Evolutionary conservation across 768 basidiomycete species (phyloP).

Genomic region (Cantharellus cinnabarinus): DNA sequence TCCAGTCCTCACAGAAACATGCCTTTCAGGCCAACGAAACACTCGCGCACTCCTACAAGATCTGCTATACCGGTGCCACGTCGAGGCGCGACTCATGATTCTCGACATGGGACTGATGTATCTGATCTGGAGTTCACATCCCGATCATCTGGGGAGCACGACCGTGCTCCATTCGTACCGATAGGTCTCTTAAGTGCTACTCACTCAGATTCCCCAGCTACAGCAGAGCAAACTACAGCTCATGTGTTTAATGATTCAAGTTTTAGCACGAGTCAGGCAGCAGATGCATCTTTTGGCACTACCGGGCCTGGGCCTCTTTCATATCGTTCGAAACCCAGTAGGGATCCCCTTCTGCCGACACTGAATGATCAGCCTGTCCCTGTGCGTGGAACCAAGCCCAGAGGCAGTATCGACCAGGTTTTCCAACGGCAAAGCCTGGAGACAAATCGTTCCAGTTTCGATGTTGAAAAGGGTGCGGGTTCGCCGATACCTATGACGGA

Average conservation of each 20-base stretch:
- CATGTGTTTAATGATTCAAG: neutral
- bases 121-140: no score
- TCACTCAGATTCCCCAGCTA: neutral
- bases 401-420: neutral
- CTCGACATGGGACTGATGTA: no score
- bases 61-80: neutral
- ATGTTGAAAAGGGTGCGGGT: neutral
- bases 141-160: neutral
- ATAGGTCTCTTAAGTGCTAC: neutral
- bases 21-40: neutral
- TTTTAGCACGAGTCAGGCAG: neutral
- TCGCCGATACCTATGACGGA: no score
- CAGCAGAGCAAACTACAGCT: neutral
- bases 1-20: conserved; percentile 1
- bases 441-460: neutral
- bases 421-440: neutral
- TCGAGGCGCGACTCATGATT: no score
- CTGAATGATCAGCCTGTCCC: neutral
- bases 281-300: conserved; percentile 4
- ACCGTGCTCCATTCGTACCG: neutral
- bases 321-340: conserved; percentile 1
- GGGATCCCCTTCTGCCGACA: neutral
- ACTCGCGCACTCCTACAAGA: neutral
- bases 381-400: neutral
- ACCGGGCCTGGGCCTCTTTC: conserved; percentile 12